Evolutionary conservation across 495 filamentous ascomycete genomes (phyloP).

Genomic region (Parathielavia hyrcaniae): DNA sequence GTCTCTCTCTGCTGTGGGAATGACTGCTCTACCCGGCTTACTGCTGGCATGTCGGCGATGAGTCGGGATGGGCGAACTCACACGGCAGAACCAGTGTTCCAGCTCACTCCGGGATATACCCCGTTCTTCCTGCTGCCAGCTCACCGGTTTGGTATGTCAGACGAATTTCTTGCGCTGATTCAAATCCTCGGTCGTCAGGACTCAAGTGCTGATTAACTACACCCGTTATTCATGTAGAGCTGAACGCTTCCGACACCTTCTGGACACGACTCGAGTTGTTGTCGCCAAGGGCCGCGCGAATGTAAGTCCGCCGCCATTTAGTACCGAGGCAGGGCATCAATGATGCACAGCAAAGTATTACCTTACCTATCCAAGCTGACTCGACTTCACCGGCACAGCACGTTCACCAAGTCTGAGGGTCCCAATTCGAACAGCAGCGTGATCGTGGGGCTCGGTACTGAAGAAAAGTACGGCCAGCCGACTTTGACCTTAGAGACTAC

Average conservation of each 20-base stretch:
- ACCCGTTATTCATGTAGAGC: not conserved
- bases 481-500: no score
- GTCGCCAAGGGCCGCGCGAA: not conserved
- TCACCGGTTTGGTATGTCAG: not conserved
- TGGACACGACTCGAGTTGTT: not conserved
- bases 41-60: not conserved
- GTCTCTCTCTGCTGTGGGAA: conserved; percentile 4
- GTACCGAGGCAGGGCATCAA: no score
- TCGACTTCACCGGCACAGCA: not conserved
- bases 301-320: not conserved
- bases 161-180: no score
- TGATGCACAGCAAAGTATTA: no score
- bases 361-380: not conserved
- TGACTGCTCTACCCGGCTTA: conserved; percentile 2
- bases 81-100: not conserved
- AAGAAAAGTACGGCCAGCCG: not conserved
- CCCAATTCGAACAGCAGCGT: not conserved
- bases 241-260: not conserved
- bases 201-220: no score
- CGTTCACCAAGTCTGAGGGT: conserved; percentile 1
- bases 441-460: not conserved
- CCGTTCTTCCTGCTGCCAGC: not conserved
- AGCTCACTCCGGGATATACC: not conserved
- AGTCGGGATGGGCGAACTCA: rapidly evolving
- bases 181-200: no score